Evolutionary conservation across 2,329 filamentous ascomycete species (phyloP), one percentile per base, ranked within the genome.

Genomic region (Nigrospora oryzae): DNA sequence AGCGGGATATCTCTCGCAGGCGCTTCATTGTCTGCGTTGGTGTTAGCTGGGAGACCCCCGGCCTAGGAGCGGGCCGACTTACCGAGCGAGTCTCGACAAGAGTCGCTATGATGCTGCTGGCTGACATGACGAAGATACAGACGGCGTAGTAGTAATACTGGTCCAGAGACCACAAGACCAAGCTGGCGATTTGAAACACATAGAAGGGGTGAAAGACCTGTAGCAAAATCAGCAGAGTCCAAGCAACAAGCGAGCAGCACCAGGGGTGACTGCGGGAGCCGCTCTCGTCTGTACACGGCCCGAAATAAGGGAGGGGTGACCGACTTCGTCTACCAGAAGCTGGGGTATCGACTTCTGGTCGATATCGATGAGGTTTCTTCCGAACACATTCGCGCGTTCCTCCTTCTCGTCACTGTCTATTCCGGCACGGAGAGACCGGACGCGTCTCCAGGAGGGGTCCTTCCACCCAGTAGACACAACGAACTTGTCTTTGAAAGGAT

Each of bases 71-170:
- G 34, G 28, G 31, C 11, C 43, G 17, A 67, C 80, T 63, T 65
- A 86, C 83, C 40, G 89, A 81, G 62, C 83, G 84, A 2, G 93
- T 98, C 66, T 98, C 94, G 46, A 96, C 66, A 13, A 98, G 75
- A 0, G 93, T 96, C 2, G 89, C 85, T 5, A 81, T 78, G 56
- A 98, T 96, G 63, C 91, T 97, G 54, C 89, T 86, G 38, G 93
- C 77, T 0, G 94, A 98, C 64, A 98, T 97, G 49, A 91, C 60
- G 56, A 98, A 95, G 55, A 98, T 98, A 61, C 90, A 95, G 14
- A 83, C 76, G 5, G 93, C 93, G 64, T 98, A 98, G 68, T 97
- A 98, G 62, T 96, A 98, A 63, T 98, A 98, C 56, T 94, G 77
- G 59, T 98, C 93, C 53, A 96, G 61, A 11, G 91, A 96, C 93